Conservation (phyloP, 2,329 filamentous ascomycete genomes). For the Aspergillus sp. region DNA sequence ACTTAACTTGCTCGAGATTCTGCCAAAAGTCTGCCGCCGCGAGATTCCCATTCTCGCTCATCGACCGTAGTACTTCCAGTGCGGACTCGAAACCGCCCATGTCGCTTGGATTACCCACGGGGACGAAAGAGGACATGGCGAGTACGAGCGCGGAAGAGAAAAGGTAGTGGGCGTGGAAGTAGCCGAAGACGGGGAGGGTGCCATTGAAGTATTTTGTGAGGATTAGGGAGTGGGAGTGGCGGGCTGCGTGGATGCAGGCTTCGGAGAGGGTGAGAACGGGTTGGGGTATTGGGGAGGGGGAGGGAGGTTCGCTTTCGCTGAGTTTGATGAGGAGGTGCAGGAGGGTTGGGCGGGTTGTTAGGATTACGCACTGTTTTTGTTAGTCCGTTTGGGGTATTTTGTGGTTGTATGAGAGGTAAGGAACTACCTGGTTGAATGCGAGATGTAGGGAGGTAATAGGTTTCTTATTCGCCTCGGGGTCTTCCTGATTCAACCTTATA, state of each 20-base stretch:
- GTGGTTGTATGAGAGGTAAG: not conserved
- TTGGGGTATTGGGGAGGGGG: constrained; percentile 25
- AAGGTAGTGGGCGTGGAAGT: constrained; percentile 36
- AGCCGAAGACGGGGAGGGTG: constrained; percentile 33
- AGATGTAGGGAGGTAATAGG: constrained; percentile 30
- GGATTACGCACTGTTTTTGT: constrained; percentile 28
- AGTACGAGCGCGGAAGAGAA: constrained; percentile 34
- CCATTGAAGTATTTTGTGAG: constrained; percentile 34
- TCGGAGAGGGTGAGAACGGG: constrained; percentile 31
- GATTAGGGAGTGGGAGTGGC: constrained; percentile 32
- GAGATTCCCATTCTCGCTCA: constrained; percentile 32
- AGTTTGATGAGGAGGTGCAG: constrained; percentile 33
- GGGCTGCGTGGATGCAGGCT: constrained; percentile 33
- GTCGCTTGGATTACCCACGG: constrained; percentile 25
- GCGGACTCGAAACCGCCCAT: constrained; percentile 26
- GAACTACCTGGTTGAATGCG: constrained; percentile 27
- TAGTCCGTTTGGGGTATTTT: not conserved
- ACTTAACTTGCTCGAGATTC: constrained; percentile 28
- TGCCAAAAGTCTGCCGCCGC: constrained; percentile 29
- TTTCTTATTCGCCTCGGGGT: constrained; percentile 27
- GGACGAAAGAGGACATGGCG: constrained; percentile 31
- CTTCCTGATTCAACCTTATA: constrained; percentile 26
- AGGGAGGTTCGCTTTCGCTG: constrained; percentile 13
- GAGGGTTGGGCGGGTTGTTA: constrained; percentile 34
- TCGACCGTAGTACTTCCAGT: constrained; percentile 24